Evolutionary conservation across 2,329 filamentous ascomycete genomes (phyloP).

Genomic region (Drechslerella dactyloides): DNA sequence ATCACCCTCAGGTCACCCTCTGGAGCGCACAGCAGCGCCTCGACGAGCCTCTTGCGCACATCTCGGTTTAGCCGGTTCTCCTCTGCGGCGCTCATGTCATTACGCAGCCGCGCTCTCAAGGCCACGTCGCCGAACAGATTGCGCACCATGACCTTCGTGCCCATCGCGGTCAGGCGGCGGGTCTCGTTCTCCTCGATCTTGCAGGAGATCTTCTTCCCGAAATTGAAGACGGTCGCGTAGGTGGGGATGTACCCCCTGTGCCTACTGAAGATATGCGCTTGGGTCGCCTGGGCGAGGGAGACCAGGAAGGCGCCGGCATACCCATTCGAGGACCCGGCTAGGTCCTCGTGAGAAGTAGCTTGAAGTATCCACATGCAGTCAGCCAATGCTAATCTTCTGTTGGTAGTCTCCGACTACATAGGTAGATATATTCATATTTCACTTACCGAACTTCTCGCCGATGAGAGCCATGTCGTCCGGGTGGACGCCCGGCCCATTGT

Average conservation of each 20-base stretch:
- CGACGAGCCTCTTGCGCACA: slow-evolving; percentile 44
- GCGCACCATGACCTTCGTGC: slow-evolving; percentile 53
- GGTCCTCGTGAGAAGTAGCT: slow-evolving; percentile 77
- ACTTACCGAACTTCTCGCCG: slow-evolving; percentile 64
- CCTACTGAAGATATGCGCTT: too few species aligned
- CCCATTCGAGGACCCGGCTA: too few species aligned
- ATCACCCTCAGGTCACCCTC: slow-evolving; percentile 21
- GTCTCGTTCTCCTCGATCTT: slow-evolving; percentile 63
- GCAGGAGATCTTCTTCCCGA: slow-evolving; percentile 39
- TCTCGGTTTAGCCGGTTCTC: slow-evolving; percentile 52
- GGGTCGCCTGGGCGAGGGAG: slow-evolving; percentile 59
- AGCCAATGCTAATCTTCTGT: neutral
- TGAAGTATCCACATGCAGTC: neutral
- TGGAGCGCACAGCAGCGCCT: slow-evolving; percentile 34
- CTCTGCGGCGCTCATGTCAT: slow-evolving; percentile 37
- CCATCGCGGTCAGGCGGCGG: slow-evolving; percentile 59
- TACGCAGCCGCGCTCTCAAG: slow-evolving; percentile 52
- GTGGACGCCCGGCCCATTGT: slow-evolving; percentile 80
- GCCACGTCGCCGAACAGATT: slow-evolving; percentile 54
- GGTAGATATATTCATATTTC: neutral
- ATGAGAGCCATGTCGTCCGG: slow-evolving; percentile 69
- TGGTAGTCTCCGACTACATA: neutral
- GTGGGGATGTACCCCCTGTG: slow-evolving; percentile 57
- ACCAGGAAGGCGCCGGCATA: slow-evolving; percentile 62
- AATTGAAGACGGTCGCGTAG: slow-evolving; percentile 50